phyloP scores from a whole-genome alignment of 164 flowering plant genomes.

The Chimonanthus salicifolius region DNA sequence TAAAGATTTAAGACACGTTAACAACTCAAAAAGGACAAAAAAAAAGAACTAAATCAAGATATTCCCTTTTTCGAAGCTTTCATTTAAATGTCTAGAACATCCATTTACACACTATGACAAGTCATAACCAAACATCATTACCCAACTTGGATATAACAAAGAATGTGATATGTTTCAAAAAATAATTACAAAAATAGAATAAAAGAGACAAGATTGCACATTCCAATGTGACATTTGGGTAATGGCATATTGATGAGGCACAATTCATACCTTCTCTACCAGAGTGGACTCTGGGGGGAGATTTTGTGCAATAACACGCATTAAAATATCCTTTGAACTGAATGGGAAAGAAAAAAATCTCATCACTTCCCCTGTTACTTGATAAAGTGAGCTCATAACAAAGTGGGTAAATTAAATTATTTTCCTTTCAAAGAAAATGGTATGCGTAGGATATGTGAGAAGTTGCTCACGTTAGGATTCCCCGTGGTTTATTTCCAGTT shows the following conservation, averaged over 20 bases:
- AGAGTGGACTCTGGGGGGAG: constrained; percentile 67
- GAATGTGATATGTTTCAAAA: neutral
- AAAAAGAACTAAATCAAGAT: neutral
- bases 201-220: neutral
- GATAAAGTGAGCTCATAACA: neutral
- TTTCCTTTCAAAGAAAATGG: neutral
- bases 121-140: too few relatives aligned
- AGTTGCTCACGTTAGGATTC: constrained; percentile 84
- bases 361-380: too few relatives aligned
- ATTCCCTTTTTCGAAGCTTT: neutral
- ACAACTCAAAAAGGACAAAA: too few relatives aligned
- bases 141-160: neutral
- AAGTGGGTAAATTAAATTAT: neutral
- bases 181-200: neutral
- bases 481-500: constrained; percentile 73
- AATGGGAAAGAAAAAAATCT: neutral
- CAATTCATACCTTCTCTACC: constrained; percentile 71
- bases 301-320: constrained; percentile 88
- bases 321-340: constrained; percentile 93
- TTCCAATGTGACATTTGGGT: neutral
- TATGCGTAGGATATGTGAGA: neutral
- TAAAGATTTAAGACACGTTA: too few relatives aligned
- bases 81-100: neutral
- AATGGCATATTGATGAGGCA: neutral
- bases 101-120: neutral